A percentile compares a stretch with the other conserved stretches of the same genome.
phyloP scores from a whole-genome alignment of 2,329 filamentous ascomycete species.

The Colletotrichum sp. region DNA sequence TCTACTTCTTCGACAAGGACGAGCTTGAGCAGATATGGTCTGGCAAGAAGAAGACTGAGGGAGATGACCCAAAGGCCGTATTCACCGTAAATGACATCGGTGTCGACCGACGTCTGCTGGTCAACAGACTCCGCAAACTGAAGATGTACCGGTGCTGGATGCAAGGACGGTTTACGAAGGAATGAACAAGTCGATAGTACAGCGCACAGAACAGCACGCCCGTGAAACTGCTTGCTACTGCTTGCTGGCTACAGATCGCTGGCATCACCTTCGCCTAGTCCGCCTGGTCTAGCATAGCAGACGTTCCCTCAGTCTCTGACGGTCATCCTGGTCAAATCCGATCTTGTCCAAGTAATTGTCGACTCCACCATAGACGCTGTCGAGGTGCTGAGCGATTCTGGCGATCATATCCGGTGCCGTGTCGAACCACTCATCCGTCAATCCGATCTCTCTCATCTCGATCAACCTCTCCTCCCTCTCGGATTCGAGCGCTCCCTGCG shows the following conservation, averaged over 20 bases:
- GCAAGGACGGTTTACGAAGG: slow-evolving; percentile 81
- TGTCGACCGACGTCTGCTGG: slow-evolving; percentile 85
- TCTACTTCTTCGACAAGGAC: slow-evolving; percentile 95
- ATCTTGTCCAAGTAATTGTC: slow-evolving; percentile 68
- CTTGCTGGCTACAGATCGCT: neutral
- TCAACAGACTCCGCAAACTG: slow-evolving; percentile 87
- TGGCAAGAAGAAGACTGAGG: slow-evolving; percentile 38
- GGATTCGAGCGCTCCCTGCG: slow-evolving; percentile 60
- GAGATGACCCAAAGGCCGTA: slow-evolving; percentile 33
- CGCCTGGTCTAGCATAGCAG: slow-evolving; percentile 43
- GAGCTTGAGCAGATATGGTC: slow-evolving; percentile 84
- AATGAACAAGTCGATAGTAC: slow-evolving; percentile 37
- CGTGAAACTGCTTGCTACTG: neutral
- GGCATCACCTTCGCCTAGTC: neutral
- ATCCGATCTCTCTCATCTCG: slow-evolving; percentile 74
- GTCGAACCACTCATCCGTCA: slow-evolving; percentile 75
- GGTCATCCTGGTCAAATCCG: slow-evolving; percentile 56
- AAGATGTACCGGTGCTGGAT: slow-evolving; percentile 99
- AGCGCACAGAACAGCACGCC: neutral
- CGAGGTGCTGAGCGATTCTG: slow-evolving; percentile 62
- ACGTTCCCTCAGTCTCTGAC: slow-evolving; percentile 43
- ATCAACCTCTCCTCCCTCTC: slow-evolving; percentile 68
- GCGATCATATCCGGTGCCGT: slow-evolving; percentile 70
- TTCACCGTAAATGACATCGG: slow-evolving; percentile 83
- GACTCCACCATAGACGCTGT: slow-evolving; percentile 68